Base-by-base conservation (phyloP, 2,329 filamentous ascomycete genomes). In the Atkinsonella hypoxylon region DNA sequence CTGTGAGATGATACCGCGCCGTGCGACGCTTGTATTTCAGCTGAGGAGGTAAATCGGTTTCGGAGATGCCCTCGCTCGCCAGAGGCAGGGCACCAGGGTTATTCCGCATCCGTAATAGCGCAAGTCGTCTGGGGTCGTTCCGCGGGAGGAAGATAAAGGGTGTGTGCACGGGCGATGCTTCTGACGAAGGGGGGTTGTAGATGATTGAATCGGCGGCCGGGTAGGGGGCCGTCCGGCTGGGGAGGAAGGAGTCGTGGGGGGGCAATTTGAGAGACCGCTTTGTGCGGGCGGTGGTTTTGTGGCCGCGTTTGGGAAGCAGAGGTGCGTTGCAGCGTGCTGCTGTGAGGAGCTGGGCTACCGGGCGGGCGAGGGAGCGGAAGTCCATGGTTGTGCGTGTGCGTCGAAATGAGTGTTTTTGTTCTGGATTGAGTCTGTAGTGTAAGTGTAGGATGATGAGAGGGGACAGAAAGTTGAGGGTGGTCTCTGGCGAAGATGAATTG, bases 141-240 rank as follows among this genome's bases (percentile, higher is more conserved):
- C 70, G 72, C 49, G 81, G 81, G 31, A 84, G 74, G 67, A 84
- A 84, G 62, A 81, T 77, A 67, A 81, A 76, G 51, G 81, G 81
- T n/a, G 81, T 84, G 67, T 83, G 76, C 59, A 72, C 73, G 51
- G 81, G 78, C n/a, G 77, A 75, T 3, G 76, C 68, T 51, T 72
- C 69, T 10, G 76, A 71, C 15, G 75, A 67, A 26, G 77, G 77
- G 40, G 77, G 77, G 67, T 78, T 79, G 69, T 76, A 79, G 62
- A 80, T 71, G 61, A 80, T 74, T 56, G 66, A 61, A 55, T 66
- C 60, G 56, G 58, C 58, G 56, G 60, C 58, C 41, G 64, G 56
- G 51, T 64, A 63, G 36, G 62, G 53, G 40, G 56, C 41, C 43
- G 59, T 54, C 48, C 65, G 63, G 54, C 61, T 67, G 56, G 63